These are phyloP conservation scores for Annona squamosa DNA, from an alignment of 164 flowering plant genomes.

Conservation along the genomic window DNA sequence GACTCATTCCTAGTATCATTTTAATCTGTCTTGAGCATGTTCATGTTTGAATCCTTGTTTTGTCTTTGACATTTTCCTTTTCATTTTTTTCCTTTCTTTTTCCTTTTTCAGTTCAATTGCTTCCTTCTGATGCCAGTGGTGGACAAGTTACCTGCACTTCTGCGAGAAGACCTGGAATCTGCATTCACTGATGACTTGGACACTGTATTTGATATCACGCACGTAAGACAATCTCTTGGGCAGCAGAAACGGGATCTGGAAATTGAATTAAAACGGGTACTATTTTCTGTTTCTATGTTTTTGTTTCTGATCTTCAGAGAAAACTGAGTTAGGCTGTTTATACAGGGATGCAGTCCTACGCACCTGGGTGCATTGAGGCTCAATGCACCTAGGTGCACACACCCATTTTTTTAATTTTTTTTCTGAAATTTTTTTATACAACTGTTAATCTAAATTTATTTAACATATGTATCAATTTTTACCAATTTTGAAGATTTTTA, in stretches of 20 bases:
- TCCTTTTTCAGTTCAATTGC: constrained; percentile 72
- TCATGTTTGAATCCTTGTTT: not conserved
- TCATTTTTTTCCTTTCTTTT: not conserved
- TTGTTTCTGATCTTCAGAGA: not conserved
- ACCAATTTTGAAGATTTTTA: too few relatives aligned
- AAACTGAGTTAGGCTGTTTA: too few relatives aligned
- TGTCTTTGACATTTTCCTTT: not conserved
- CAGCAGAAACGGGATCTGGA: constrained; percentile 62
- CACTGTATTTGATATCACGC: constrained; percentile 69
- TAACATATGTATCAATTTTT: too few relatives aligned
- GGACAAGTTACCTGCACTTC: constrained; percentile 87
- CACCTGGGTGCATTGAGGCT: too few relatives aligned
- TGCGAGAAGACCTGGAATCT: constrained; percentile 76
- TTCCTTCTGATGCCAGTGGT: constrained; percentile 95
- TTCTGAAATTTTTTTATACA: too few relatives aligned
- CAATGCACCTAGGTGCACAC: too few relatives aligned
- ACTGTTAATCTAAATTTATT: too few relatives aligned
- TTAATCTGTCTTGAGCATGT: not conserved
- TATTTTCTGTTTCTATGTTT: not conserved
- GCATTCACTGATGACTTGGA: constrained; percentile 75
- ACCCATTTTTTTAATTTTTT: too few relatives aligned
- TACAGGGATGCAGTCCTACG: too few relatives aligned
- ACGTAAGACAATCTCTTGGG: constrained; percentile 54
- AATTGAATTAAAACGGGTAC: constrained; percentile 84
- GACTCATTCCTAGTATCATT: not conserved